Percentiles rank a stretch among this genome's conserved stretches.
phyloP scores from a whole-genome alignment of 345 rosid genomes.

The Nasturtium officinale region DNA sequence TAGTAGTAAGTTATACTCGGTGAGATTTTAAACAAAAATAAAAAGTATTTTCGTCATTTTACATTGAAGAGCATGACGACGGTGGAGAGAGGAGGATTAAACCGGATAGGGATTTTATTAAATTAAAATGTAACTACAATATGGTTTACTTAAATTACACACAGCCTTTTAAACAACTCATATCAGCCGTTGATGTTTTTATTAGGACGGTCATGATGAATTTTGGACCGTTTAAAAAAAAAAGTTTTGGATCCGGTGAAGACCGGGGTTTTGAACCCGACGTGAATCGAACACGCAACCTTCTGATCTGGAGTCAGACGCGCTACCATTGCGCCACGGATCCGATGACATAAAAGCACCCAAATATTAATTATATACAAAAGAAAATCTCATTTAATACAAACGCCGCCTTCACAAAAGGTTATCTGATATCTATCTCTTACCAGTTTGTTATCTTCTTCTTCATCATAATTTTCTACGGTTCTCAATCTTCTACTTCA shows the following conservation, averaged over 20 bases:
- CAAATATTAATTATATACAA: accelerated
- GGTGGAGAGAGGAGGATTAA: constrained; percentile 35
- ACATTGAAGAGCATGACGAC: too few species aligned
- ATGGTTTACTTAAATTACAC: constrained; percentile 12
- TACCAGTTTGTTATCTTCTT: constrained; percentile 13
- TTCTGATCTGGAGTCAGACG: constrained; percentile 99
- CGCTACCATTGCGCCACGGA: constrained; percentile 99
- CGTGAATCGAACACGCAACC: constrained; percentile 98
- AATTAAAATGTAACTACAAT: background rate
- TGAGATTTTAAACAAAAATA: too few species aligned
- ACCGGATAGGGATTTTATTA: constrained; percentile 27
- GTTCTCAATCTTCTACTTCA: constrained; percentile 20
- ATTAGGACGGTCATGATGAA: too few species aligned
- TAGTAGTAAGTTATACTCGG: too few species aligned
- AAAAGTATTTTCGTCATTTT: too few species aligned
- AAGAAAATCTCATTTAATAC: background rate
- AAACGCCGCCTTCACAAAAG: constrained; percentile 17
- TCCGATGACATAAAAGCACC: too few species aligned
- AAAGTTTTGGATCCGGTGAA: background rate
- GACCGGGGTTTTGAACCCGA: constrained; percentile 69
- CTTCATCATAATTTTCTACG: constrained; percentile 39
- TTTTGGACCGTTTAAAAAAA: background rate
- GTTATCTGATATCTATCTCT: constrained; percentile 12
- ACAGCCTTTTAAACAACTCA: too few species aligned
- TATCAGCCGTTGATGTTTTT: constrained; percentile 24